Evolutionary conservation across 2,329 filamentous ascomycete genomes (phyloP).

Genomic region (Orbilia ellipsospora): DNA sequence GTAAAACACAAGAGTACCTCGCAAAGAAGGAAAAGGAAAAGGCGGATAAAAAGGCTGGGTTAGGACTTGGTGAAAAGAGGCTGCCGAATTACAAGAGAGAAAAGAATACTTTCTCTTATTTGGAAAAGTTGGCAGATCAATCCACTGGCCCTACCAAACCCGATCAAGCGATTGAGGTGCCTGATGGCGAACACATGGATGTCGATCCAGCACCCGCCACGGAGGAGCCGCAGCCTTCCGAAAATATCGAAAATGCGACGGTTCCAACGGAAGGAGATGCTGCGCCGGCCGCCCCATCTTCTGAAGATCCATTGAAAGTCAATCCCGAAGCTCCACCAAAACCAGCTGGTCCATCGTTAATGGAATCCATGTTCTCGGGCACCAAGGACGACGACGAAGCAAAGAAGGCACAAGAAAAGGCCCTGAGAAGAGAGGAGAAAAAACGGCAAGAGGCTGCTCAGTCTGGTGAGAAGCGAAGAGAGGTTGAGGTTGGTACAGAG

Average conservation of each 20-base stretch:
- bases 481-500: slow-evolving; percentile 81
- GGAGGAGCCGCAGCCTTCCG: slow-evolving; percentile 56
- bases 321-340: slow-evolving; percentile 58
- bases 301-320: slow-evolving; percentile 43
- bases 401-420: slow-evolving; percentile 58
- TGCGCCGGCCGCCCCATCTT: slow-evolving; percentile 42
- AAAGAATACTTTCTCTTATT: slow-evolving; percentile 77
- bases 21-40: slow-evolving; percentile 86
- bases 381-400: slow-evolving; percentile 50
- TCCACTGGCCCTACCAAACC: slow-evolving; percentile 8
- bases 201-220: slow-evolving; percentile 50
- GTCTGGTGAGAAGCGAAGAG: slow-evolving; percentile 67
- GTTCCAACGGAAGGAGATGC: slow-evolving; percentile 58
- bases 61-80: slow-evolving; percentile 66
- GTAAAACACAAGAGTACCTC: slow-evolving; percentile 82
- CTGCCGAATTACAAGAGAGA: slow-evolving; percentile 79
- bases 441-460: slow-evolving; percentile 59
- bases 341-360: slow-evolving; percentile 23
- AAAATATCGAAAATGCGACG: slow-evolving; percentile 57
- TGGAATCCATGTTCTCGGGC: slow-evolving; percentile 50
- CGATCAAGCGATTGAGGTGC: slow-evolving; percentile 62
- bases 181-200: slow-evolving; percentile 58
- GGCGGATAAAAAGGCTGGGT: slow-evolving; percentile 68
- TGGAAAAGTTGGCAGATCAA: slow-evolving; percentile 68
- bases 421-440: slow-evolving; percentile 66